Evolutionary conservation across 2,329 filamentous ascomycete species (phyloP), one percentile per base, ranked within the genome.

Genomic region (Penicillium hordei): DNA sequence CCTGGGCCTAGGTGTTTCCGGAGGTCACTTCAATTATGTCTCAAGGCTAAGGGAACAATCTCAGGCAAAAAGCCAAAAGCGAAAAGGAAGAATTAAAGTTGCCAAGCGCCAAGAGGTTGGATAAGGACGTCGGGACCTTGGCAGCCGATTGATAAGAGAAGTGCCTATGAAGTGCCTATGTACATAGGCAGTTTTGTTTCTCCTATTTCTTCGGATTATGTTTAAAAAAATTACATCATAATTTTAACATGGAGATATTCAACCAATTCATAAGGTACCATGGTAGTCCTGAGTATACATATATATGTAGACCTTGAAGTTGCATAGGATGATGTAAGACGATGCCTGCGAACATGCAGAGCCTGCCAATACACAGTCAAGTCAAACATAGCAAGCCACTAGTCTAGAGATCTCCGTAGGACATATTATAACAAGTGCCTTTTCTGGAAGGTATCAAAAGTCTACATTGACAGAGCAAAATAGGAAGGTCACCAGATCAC

Each of bases 41-140:
- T 23, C 23, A 44, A 44, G 4, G n/a, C 29, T 5, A 23, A 48
- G 38, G 15, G 17, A 19, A 27, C 42, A 52, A 38, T 44, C 9
- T 29, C 25, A 17, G n/a, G 29, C 23, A 13, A 23, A 43, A 27
- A 21, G 25, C 12, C 21, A 44, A 13, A 52, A 17, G 23, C 5
- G 10, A 50, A 54, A 40, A 23, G 21, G 31, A 55, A 50, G 48
- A 36, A 55, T 54, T 61, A 64, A 59, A 54, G 52, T 64, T 63
- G 62, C 56, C 60, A 59, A 61, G 60, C 23, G 54, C 55, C 55
- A 57, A 57, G 55, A 44, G 6, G 13, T 34, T 36, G 21, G 46
- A 48, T 48, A 48, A 19, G n/a, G 13, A n/a, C 42, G 12, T 13
- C 31, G 29, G 31, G 12, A 7, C 31, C 31, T 12, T 7, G 15